phyloP scores from a whole-genome alignment of 495 filamentous ascomycete genomes.

The Neurospora sp. region DNA sequence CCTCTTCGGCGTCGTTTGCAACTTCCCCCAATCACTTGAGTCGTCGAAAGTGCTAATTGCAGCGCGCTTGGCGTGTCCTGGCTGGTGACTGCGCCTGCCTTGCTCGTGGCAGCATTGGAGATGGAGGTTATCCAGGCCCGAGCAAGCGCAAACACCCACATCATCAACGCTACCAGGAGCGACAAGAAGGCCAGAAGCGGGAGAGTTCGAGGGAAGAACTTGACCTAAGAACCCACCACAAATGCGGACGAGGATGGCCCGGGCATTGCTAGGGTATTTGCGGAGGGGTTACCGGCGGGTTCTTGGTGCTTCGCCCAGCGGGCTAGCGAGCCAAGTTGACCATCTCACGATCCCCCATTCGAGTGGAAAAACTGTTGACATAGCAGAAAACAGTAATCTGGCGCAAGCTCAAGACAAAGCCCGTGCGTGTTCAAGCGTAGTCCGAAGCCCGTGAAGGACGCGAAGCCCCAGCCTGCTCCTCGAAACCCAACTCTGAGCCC shows the following conservation, averaged over 20 bases:
- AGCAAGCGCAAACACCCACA: background rate
- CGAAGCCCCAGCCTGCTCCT: background rate
- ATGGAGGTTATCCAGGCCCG: background rate
- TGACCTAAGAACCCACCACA: no score
- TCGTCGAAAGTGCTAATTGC: background rate
- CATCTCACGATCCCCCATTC: background rate
- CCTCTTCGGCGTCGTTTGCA: background rate
- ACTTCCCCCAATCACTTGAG: background rate
- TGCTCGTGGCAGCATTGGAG: background rate
- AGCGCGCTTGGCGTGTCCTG: background rate
- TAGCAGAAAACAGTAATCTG: background rate
- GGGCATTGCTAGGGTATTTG: no score
- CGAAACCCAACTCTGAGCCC: no score
- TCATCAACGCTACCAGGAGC: background rate
- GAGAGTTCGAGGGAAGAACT: no score
- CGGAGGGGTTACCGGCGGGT: background rate
- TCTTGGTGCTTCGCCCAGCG: background rate
- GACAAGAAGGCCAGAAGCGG: background rate
- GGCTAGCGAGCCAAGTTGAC: background rate
- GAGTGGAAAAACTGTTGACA: background rate
- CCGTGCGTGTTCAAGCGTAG: background rate
- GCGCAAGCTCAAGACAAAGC: background rate
- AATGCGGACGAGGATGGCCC: no score
- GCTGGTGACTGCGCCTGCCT: background rate
- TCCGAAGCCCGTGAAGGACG: background rate